A percentile compares a stretch with the other conserved stretches of the same genome.
phyloP scores from a whole-genome alignment of 2,329 filamentous ascomycete genomes.

The Capronia americana region DNA sequence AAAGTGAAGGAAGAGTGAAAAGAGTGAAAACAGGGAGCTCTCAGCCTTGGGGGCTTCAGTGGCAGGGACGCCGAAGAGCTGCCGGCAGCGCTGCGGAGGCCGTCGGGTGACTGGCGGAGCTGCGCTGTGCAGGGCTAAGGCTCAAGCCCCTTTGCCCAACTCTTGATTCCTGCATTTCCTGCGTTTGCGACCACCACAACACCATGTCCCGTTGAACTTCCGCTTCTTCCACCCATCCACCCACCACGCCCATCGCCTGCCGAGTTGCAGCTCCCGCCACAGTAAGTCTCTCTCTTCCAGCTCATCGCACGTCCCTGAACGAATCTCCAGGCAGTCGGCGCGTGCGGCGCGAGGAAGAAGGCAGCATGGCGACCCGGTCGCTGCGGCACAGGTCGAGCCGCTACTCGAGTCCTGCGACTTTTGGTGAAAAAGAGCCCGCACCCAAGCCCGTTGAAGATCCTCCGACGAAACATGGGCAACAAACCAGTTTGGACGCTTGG shows the following conservation, averaged over 20 bases:
- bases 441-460: slow-evolving; percentile 35
- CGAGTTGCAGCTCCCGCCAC: slow-evolving; percentile 32
- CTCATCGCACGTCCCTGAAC: slow-evolving; percentile 35
- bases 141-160: slow-evolving; percentile 30
- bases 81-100: slow-evolving; percentile 16
- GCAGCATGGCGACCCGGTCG: slow-evolving; percentile 39
- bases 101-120: slow-evolving; percentile 14
- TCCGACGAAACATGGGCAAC: slow-evolving; percentile 32
- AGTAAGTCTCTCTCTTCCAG: slow-evolving; percentile 27
- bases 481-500: slow-evolving; percentile 53
- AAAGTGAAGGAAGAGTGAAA: slow-evolving; percentile 1
- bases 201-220: slow-evolving; percentile 16
- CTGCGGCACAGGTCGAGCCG: slow-evolving; percentile 40
- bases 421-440: slow-evolving; percentile 32
- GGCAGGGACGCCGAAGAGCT: slow-evolving; percentile 13
- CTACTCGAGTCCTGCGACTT: slow-evolving; percentile 39
- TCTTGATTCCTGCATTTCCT: slow-evolving; percentile 25
- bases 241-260: slow-evolving; percentile 26
- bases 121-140: slow-evolving; percentile 2
- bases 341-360: slow-evolving; percentile 35
- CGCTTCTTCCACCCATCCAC: slow-evolving; percentile 22
- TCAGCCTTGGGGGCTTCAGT: slow-evolving; percentile 29
- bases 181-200: slow-evolving; percentile 28
- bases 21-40: slow-evolving; percentile 16
- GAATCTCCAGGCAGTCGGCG: slow-evolving; percentile 32